These are phyloP conservation scores for Xylaria telfairii DNA, from an alignment of 495 filamentous ascomycete species.

Conservation along the genomic window DNA sequence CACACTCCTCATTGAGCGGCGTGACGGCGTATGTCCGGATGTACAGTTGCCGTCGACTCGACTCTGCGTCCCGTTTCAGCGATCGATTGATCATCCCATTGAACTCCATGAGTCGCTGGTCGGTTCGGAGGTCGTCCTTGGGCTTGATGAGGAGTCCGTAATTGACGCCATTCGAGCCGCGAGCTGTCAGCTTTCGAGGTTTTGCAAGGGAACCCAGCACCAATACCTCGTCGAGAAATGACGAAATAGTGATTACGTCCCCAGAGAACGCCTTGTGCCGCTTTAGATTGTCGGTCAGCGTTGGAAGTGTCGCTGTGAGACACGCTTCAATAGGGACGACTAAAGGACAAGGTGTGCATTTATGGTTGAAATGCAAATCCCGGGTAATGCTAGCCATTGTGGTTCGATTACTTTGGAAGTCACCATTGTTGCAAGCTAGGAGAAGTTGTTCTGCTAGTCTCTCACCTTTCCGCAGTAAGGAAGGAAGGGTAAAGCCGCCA, in stretches of 20 bases:
- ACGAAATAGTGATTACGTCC: constrained; percentile 58
- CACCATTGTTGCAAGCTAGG: constrained; percentile 76
- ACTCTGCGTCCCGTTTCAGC: constrained; percentile 86
- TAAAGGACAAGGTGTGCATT: constrained; percentile 77
- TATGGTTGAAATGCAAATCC: constrained; percentile 83
- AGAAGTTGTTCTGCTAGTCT: constrained; percentile 85
- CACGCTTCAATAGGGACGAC: constrained; percentile 88
- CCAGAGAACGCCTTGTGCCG: constrained; percentile 84
- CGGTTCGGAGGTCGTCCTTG: constrained; percentile 95
- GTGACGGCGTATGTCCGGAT: constrained; percentile 98
- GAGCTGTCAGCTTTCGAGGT: constrained; percentile 86
- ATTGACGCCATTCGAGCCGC: constrained; percentile 83
- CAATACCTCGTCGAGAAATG: constrained; percentile 81
- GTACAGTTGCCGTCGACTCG: constrained; percentile 78
- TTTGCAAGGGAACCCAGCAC: constrained; percentile 92
- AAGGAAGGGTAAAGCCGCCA: constrained; percentile 60
- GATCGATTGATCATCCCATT: constrained; percentile 96
- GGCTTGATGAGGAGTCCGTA: constrained; percentile 96
- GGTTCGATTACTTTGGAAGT: constrained; percentile 68
- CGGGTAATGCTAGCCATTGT: constrained; percentile 70
- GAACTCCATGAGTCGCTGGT: constrained; percentile 98
- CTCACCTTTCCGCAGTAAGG: constrained; percentile 76
- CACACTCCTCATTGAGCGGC: constrained; percentile 96
- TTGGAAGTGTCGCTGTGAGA: constrained; percentile 81
- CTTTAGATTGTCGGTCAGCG: constrained; percentile 69